phyloP scores from a whole-genome alignment of 768 basidiomycete species.

The Pleurotus djamor region DNA sequence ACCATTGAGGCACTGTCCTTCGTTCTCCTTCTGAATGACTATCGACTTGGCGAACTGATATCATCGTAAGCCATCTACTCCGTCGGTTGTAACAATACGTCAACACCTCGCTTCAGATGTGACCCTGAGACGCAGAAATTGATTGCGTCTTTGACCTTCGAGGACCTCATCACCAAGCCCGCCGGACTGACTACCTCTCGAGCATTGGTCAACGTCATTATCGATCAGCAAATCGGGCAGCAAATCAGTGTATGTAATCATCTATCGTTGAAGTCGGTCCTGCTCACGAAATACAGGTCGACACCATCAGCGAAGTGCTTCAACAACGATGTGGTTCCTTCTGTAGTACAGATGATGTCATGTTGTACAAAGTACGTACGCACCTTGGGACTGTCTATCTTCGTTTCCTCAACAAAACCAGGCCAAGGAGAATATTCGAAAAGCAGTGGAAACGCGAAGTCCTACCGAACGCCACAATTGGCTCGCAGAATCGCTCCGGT shows the following conservation, averaged over 20 bases:
- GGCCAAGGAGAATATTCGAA: constrained; percentile 93
- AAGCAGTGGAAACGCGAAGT: constrained; percentile 80
- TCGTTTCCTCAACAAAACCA: constrained; percentile 23
- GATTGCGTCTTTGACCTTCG: constrained; percentile 73
- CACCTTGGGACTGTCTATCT: constrained; percentile 1
- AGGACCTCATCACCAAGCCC: constrained; percentile 82
- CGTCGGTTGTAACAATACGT: neutral
- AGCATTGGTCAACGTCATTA: constrained; percentile 90
- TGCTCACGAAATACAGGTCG: constrained; percentile 55
- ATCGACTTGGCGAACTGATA: constrained; percentile 83
- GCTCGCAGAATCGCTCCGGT: constrained; percentile 89
- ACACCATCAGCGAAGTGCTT: constrained; percentile 92
- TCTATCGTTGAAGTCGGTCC: constrained; percentile 9
- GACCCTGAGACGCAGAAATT: constrained; percentile 69
- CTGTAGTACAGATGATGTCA: constrained; percentile 97
- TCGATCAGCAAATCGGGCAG: constrained; percentile 97
- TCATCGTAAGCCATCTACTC: constrained; percentile 53
- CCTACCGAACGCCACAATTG: constrained; percentile 72
- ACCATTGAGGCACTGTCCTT: constrained; percentile 96
- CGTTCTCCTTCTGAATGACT: constrained; percentile 88
- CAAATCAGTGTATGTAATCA: constrained; percentile 77
- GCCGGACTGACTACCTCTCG: constrained; percentile 87
- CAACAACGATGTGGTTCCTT: constrained; percentile 96
- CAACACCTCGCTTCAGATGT: constrained; percentile 46
- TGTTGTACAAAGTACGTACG: constrained; percentile 82